Evolutionary conservation across 345 rosid species (phyloP).

Genomic region (Eucalyptus sideroxylon): DNA sequence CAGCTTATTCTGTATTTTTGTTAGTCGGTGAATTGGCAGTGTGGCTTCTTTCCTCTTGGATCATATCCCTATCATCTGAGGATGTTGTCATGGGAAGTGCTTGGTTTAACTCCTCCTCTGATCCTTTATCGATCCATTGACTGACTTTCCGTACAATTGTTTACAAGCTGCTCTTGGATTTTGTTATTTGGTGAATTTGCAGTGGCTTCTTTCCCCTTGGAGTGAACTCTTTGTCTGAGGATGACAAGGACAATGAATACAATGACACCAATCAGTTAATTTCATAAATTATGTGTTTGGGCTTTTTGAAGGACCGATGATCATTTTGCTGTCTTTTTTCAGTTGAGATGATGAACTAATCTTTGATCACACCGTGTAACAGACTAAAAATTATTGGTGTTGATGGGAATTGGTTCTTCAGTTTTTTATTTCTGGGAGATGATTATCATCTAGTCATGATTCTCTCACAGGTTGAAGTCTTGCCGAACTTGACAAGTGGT

Average conservation of each 20-base stretch:
- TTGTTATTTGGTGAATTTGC: neutral
- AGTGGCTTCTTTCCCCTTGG: neutral
- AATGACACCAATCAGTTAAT: neutral
- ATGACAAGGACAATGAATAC: neutral
- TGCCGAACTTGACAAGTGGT: neutral
- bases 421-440: neutral
- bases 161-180: neutral
- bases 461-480: neutral
- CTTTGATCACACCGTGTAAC: neutral
- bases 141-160: neutral
- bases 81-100: neutral
- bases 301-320: neutral
- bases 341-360: neutral
- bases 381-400: neutral
- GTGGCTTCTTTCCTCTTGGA: neutral
- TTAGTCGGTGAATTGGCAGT: neutral
- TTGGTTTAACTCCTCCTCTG: neutral
- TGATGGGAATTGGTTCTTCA: neutral
- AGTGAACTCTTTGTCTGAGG: neutral
- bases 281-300: neutral
- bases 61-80: neutral
- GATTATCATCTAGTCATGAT: neutral
- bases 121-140: neutral
- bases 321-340: neutral
- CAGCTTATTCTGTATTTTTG: neutral